Base-by-base conservation (phyloP, 257 asterid genomes). In the Knoxia roxburghii region DNA sequence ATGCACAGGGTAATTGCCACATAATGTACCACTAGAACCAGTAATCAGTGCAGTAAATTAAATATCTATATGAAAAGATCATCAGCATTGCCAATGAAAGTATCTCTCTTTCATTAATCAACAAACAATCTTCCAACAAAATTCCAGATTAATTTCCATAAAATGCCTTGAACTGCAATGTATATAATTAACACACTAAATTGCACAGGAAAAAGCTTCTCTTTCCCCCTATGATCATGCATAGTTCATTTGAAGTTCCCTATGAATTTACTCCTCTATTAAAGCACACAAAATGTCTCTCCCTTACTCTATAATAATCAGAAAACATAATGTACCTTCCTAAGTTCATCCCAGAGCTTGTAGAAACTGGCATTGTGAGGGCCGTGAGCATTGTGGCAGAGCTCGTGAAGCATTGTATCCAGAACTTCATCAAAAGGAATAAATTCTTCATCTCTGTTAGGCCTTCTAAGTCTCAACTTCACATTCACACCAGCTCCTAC, bases 371-470 rank as follows among this genome's bases (percentile, higher is more conserved):
- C 78, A 81, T 93, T 84, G 70, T 90, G 99, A 71, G 97, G 95
- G 67, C 95, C 84, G 75, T 90, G 95, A 61, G 52, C 81, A 61
- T 90, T 93, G 75, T 93, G 99, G 78, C 97, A 90, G 61, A 90
- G 87, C 80, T 93, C 99, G 61, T 93, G 99, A 56, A 93, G 97
- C 97, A 93, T 93, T 51, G 99, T 93, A 74, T 93, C 99, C 17
- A 93, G 72, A 75, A 93, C 82, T 78, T 84, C 79, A 76, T 90
- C 73, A 68, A 64, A 93, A 21, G 90, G 92, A 67, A 83, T 73
- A 78, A 90, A 93, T 26, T 82, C 90, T n/a, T 81, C 88, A 26
- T 93, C 97, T 24, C 75, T 83, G 77, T 88, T 78, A 30, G 79
- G 67, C 67, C 89, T 83, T 70, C 99, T 75, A 71, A 90, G 99